phyloP scores from a whole-genome alignment of 208 protist species.

The Trypanosoma melophagium region DNA sequence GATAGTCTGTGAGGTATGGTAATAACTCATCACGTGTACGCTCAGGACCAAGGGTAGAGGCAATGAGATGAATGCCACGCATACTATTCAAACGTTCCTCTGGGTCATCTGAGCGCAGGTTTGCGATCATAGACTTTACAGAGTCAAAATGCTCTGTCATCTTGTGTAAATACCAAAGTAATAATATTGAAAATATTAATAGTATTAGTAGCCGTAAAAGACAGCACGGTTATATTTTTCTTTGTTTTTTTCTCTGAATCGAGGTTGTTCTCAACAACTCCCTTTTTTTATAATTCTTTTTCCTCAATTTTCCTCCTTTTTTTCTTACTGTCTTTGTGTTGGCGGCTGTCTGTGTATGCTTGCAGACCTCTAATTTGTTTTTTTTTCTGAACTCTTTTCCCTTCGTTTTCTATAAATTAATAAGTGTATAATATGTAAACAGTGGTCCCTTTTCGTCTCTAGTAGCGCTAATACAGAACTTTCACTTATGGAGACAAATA shows the following conservation, averaged over 20 bases:
- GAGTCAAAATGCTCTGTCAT: slow-evolving; percentile 92
- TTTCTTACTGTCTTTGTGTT: neutral
- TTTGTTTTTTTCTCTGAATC: neutral
- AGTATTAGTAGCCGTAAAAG: slow-evolving; percentile 4
- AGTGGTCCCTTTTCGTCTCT: too few species aligned
- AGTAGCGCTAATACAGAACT: too few species aligned
- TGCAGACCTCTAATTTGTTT: neutral
- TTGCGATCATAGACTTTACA: slow-evolving; percentile 95
- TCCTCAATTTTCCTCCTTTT: neutral
- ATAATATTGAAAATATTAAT: slow-evolving; percentile 6
- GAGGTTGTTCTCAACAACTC: neutral
- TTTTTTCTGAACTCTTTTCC: neutral
- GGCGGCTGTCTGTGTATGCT: neutral
- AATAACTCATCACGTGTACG: slow-evolving; percentile 96
- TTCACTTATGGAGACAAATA: too few species aligned
- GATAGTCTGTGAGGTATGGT: slow-evolving; percentile 96
- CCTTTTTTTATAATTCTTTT: neutral
- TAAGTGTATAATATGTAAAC: too few species aligned
- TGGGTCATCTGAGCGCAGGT: slow-evolving; percentile 95
- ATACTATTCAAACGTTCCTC: slow-evolving; percentile 96
- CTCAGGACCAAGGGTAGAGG: slow-evolving; percentile 94
- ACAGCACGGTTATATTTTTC: neutral
- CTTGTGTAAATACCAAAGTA: neutral
- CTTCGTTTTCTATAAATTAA: too few species aligned
- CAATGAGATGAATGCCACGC: slow-evolving; percentile 96